Evolutionary conservation across 2,329 filamentous ascomycete species (phyloP).

Genomic region (Beauveria scarabaeidicola): DNA sequence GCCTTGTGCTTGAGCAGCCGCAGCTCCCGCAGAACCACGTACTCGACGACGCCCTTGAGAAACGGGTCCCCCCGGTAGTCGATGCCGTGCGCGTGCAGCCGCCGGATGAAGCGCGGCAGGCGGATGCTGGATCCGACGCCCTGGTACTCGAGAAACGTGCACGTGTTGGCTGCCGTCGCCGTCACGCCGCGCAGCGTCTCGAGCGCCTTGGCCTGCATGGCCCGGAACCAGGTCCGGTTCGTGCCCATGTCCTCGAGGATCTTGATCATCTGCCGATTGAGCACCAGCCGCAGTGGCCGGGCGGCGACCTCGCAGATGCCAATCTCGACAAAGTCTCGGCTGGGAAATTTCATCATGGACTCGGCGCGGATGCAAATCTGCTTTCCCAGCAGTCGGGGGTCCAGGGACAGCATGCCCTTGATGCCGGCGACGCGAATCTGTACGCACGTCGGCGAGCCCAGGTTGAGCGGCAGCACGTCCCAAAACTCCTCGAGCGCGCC

Average conservation of each 20-base stretch:
- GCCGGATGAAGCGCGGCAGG: constrained; percentile 53
- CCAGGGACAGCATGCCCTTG: constrained; percentile 72
- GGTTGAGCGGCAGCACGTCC: constrained; percentile 38
- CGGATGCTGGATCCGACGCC: constrained; percentile 52
- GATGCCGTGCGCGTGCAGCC: constrained; percentile 48
- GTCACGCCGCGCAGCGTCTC: constrained; percentile 51
- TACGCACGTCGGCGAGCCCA: constrained; percentile 52
- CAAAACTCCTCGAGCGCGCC: constrained; percentile 53
- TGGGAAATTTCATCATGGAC: constrained; percentile 75
- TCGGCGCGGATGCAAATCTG: constrained; percentile 51
- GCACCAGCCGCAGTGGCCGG: constrained; percentile 56
- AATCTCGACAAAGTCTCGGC: constrained; percentile 43
- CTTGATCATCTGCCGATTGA: constrained; percentile 79
- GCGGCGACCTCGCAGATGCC: constrained; percentile 66
- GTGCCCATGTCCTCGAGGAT: constrained; percentile 74
- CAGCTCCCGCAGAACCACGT: constrained; percentile 60
- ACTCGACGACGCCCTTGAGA: constrained; percentile 60
- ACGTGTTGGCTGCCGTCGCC: constrained; percentile 49
- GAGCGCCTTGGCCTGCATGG: constrained; percentile 56
- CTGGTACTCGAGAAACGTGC: constrained; percentile 55
- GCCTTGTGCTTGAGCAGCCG: constrained; percentile 70
- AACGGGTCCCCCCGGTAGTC: constrained; percentile 62
- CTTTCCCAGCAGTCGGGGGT: constrained; percentile 49
- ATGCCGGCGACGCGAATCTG: constrained; percentile 68
- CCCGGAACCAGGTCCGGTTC: constrained; percentile 47